These are phyloP conservation scores for Nitzschia sp. DNA, from an alignment of 108 stramenopile species.

Conservation along the genomic window DNA sequence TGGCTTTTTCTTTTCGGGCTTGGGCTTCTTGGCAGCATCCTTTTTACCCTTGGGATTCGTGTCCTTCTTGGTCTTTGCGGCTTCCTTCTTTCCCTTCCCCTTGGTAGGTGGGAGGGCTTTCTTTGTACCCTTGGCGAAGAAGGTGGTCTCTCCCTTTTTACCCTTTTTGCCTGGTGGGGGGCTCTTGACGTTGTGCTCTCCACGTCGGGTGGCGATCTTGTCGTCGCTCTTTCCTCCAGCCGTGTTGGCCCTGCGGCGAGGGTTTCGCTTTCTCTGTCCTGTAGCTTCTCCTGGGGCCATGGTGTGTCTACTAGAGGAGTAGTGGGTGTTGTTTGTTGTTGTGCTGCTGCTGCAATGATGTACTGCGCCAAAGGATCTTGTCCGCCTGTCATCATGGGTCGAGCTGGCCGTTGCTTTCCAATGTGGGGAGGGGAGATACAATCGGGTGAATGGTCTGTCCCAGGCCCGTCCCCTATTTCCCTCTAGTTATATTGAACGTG, in stretches of 20 bases:
- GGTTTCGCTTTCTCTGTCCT: conserved; percentile 1
- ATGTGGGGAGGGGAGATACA: too few relatives aligned
- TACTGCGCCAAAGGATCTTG: too few relatives aligned
- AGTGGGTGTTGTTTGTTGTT: not conserved
- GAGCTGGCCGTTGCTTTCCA: too few relatives aligned
- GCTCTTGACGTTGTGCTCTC: conserved; percentile 6
- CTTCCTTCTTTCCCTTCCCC: conserved; percentile 4
- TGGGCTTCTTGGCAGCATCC: conserved; percentile 6
- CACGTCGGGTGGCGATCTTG: not conserved
- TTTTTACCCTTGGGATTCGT: conserved; percentile 16
- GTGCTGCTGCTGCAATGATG: too few relatives aligned
- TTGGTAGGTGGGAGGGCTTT: conserved; percentile 14
- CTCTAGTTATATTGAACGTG: too few relatives aligned
- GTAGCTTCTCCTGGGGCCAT: conserved; percentile 15
- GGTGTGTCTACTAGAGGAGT: not conserved
- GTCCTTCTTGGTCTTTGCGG: conserved; percentile 1
- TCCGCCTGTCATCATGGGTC: too few relatives aligned
- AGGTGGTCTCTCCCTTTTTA: not conserved
- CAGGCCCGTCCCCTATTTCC: too few relatives aligned
- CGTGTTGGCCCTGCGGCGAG: conserved; percentile 1
- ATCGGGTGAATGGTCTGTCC: too few relatives aligned
- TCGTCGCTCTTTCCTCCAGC: conserved; percentile 13
- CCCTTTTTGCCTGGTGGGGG: conserved; percentile 19
- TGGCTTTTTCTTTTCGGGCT: conserved; percentile 61
- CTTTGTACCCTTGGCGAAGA: not conserved